A percentile compares a stretch with the other conserved stretches of the same genome.
Conservation (phyloP, 805 yeast species). For the Schizosaccharomyces japonicus region DNA sequence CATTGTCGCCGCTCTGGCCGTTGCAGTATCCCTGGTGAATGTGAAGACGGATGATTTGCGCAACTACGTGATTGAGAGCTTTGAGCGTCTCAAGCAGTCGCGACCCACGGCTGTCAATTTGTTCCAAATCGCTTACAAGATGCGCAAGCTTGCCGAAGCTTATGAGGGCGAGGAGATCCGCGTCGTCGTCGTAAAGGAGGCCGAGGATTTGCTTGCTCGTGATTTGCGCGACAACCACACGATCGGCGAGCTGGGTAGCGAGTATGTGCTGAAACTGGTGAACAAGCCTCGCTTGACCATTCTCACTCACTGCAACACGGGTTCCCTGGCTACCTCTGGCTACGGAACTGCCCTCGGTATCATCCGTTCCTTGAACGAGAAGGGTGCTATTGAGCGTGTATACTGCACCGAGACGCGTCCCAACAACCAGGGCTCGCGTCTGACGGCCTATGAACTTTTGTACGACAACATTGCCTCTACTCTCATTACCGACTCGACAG, state of each 20-base stretch:
- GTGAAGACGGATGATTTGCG: no score
- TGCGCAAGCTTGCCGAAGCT: slow-evolving; percentile 18
- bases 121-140: slow-evolving; percentile 41
- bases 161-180: slow-evolving; percentile 12
- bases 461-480: slow-evolving; percentile 75
- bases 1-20: slow-evolving; percentile 68
- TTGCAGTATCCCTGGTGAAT: no score
- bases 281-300: slow-evolving; percentile 31
- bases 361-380: slow-evolving; percentile 38
- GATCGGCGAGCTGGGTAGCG: slow-evolving; percentile 62
- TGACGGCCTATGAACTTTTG: slow-evolving; percentile 74
- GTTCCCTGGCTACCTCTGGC: slow-evolving; percentile 90
- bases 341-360: slow-evolving; percentile 94
- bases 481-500: slow-evolving; percentile 77
- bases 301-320: slow-evolving; percentile 85
- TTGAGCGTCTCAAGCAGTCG: slow-evolving; percentile 46
- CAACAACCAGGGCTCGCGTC: slow-evolving; percentile 82
- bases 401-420: slow-evolving; percentile 90
- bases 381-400: slow-evolving; percentile 30
- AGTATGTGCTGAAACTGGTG: slow-evolving; percentile 23
- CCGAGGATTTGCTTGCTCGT: slow-evolving; percentile 35
- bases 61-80: slow-evolving; percentile 21
- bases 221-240: slow-evolving; percentile 56
- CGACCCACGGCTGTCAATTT: slow-evolving; percentile 93
- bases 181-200: slow-evolving; percentile 15